Percentiles rank a stretch among this genome's conserved stretches.
These are phyloP conservation scores for Neonectria coccinea DNA, from an alignment of 2,329 filamentous ascomycete species.

Conservation along the genomic window DNA sequence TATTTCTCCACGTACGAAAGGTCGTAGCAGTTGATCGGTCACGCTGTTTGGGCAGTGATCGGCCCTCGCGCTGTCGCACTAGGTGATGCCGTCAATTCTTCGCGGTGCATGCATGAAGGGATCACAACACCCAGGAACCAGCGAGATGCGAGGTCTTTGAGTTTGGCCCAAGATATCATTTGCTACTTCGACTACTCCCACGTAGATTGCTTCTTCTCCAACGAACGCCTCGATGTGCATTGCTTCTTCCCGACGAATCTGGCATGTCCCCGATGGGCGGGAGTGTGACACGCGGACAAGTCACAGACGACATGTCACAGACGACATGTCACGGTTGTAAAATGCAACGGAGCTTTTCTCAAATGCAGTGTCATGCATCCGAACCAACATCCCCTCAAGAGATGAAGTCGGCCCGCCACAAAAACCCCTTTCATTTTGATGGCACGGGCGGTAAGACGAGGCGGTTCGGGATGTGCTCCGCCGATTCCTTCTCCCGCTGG, in stretches of 20 bases:
- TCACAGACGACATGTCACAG: background rate
- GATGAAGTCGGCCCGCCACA: too few relatives aligned
- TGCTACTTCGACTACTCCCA: background rate
- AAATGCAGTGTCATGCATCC: background rate
- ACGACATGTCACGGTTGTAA: background rate
- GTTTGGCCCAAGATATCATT: too few relatives aligned
- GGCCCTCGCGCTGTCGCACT: slow-evolving; percentile 15
- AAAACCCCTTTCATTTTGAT: slow-evolving; percentile 6
- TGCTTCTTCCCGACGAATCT: slow-evolving; percentile 2
- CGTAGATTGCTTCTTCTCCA: background rate
- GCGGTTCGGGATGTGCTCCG: background rate
- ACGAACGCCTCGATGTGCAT: background rate
- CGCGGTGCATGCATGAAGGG: background rate
- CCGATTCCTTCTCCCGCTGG: slow-evolving; percentile 13
- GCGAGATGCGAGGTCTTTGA: background rate
- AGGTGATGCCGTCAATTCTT: slow-evolving; percentile 5
- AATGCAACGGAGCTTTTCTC: background rate
- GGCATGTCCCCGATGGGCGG: background rate
- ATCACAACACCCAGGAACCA: background rate
- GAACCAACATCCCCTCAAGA: background rate
- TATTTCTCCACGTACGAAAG: slow-evolving; percentile 1
- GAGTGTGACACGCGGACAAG: background rate
- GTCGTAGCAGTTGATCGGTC: background rate
- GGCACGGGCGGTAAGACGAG: background rate
- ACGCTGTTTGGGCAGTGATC: slow-evolving; percentile 27